These are phyloP conservation scores for Davidsoniella eucalypti DNA, from an alignment of 2,329 filamentous ascomycete genomes.

Conservation along the genomic window DNA sequence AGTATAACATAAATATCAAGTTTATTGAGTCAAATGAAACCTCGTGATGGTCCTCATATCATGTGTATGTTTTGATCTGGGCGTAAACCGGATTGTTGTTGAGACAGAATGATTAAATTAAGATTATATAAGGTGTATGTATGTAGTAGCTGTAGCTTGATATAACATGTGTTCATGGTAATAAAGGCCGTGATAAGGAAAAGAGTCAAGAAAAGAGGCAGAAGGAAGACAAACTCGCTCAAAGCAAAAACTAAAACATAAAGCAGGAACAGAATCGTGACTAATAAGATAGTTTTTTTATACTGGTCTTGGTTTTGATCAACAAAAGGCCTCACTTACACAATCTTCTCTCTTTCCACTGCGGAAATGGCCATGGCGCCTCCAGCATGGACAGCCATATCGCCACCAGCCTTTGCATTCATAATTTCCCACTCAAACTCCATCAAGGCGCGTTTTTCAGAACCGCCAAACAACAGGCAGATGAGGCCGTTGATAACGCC, in stretches of 20 bases:
- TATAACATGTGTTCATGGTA: neutral
- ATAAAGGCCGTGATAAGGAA: neutral
- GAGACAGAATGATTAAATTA: neutral
- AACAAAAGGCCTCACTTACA: neutral
- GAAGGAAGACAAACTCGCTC: no score
- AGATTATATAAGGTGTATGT: neutral
- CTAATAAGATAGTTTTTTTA: neutral
- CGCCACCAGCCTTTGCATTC: conserved; percentile 37
- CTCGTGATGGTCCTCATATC: no score
- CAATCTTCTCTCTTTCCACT: conserved; percentile 9
- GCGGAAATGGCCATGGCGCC: neutral
- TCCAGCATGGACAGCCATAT: conserved; percentile 9
- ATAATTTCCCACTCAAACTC: conserved; percentile 91
- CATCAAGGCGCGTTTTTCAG: conserved; percentile 63
- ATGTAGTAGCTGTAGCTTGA: neutral
- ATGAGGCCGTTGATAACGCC: conserved; percentile 76
- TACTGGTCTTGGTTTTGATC: no score
- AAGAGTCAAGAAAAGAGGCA: neutral
- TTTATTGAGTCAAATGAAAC: neutral
- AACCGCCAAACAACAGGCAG: conserved; percentile 70
- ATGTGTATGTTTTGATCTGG: no score
- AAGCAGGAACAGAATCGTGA: neutral
- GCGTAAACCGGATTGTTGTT: no score
- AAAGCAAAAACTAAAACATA: neutral
- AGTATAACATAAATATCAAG: neutral